A percentile compares a stretch with the other conserved stretches of the same genome.
Conservation (phyloP, 2,329 filamentous ascomycete genomes). For the Ustilaginoidea virens region DNA sequence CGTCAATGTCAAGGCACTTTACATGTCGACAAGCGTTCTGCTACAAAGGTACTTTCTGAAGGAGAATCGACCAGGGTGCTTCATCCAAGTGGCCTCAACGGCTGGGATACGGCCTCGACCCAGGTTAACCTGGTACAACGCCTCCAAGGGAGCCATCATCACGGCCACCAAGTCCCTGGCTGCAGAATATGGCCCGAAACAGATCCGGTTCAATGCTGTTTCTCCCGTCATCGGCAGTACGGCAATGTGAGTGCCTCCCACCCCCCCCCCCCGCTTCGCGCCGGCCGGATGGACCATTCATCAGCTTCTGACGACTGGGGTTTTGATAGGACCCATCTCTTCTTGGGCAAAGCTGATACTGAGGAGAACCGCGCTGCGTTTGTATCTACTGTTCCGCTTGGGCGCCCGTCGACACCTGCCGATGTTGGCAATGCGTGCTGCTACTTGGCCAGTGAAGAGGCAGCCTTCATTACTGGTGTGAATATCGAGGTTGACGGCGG, state of each 20-base stretch:
- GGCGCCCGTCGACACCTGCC: slow-evolving; percentile 37
- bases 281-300: too few species aligned
- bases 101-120: slow-evolving; percentile 43
- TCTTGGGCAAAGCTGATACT: slow-evolving; percentile 47
- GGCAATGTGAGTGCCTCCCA: slow-evolving; percentile 29
- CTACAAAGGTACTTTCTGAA: slow-evolving; percentile 42
- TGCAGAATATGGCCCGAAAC: slow-evolving; percentile 55
- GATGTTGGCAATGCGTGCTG: slow-evolving; percentile 59
- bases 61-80: slow-evolving; percentile 38
- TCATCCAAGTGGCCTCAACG: slow-evolving; percentile 52
- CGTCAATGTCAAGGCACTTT: slow-evolving; percentile 56
- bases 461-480: slow-evolving; percentile 29
- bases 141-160: slow-evolving; percentile 49
- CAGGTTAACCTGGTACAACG: slow-evolving; percentile 55
- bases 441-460: slow-evolving; percentile 58
- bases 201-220: slow-evolving; percentile 60
- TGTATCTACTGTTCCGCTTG: slow-evolving; percentile 37
- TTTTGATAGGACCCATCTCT: slow-evolving; percentile 28
- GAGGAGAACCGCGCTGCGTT: slow-evolving; percentile 42
- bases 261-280: not conserved
- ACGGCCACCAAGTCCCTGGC: slow-evolving; percentile 45
- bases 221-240: slow-evolving; percentile 55
- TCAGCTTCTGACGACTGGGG: too few species aligned
- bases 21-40: slow-evolving; percentile 40
- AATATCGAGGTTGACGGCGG: slow-evolving; percentile 7